Conservation (phyloP, 2,329 filamentous ascomycete species). For the Ceratocystis cubensis region DNA sequence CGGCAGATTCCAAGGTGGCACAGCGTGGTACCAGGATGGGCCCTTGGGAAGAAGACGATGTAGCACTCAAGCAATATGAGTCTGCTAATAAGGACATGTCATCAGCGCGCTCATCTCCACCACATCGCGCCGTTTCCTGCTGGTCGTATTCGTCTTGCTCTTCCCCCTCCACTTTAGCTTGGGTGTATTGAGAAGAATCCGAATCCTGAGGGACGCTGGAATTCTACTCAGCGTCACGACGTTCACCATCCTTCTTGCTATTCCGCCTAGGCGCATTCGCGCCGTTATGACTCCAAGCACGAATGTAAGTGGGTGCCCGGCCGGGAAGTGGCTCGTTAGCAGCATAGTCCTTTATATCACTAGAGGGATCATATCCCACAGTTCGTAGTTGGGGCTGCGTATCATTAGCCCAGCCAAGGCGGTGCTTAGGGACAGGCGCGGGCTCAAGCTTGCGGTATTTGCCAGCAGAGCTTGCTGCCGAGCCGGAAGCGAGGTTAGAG, state of each 20-base stretch:
- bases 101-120: background rate
- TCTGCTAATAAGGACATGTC: background rate
- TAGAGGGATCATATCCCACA: constrained; percentile 42
- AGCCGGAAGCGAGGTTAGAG: constrained; percentile 1
- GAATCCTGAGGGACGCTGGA: constrained; percentile 16
- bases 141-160: background rate
- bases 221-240: constrained; percentile 22
- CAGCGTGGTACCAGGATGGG: background rate
- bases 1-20: background rate
- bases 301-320: constrained; percentile 43
- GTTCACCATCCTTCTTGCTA: constrained; percentile 18
- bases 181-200: constrained; percentile 6
- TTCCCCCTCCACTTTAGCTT: background rate
- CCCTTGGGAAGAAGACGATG: constrained; percentile 4
- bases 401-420: constrained; percentile 35
- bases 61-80: constrained; percentile 11
- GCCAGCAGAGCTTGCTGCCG: constrained; percentile 15
- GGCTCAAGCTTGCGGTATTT: constrained; percentile 49
- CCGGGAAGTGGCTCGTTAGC: constrained; percentile 43
- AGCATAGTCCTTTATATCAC: constrained; percentile 46
- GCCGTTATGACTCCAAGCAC: constrained; percentile 41
- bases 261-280: constrained; percentile 12
- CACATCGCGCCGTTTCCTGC: background rate
- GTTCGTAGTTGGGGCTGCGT: constrained; percentile 46
- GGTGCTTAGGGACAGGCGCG: constrained; percentile 42